phyloP scores from a whole-genome alignment of 495 filamentous ascomycete genomes.

The Cenococcum geophilum region DNA sequence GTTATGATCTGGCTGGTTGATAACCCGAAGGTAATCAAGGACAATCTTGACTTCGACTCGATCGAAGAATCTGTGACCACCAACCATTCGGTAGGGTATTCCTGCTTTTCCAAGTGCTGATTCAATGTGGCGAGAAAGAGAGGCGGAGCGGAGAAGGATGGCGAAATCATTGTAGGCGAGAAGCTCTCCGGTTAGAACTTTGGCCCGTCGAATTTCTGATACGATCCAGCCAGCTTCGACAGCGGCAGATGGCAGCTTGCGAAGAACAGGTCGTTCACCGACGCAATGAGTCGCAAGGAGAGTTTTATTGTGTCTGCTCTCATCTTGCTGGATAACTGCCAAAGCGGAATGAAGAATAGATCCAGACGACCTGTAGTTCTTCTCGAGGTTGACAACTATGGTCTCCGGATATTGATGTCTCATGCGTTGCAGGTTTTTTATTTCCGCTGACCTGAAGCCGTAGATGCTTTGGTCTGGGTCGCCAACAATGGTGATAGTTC shows the following conservation, averaged over 20 bases:
- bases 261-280: slow-evolving; percentile 77
- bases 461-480: slow-evolving; percentile 99
- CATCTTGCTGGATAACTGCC: slow-evolving; percentile 88
- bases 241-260: slow-evolving; percentile 64
- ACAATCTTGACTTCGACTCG: slow-evolving; percentile 82
- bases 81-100: slow-evolving; percentile 91
- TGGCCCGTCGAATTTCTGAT: slow-evolving; percentile 68
- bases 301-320: slow-evolving; percentile 66
- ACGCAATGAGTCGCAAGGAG: slow-evolving; percentile 74
- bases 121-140: slow-evolving; percentile 80
- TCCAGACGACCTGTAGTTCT: slow-evolving; percentile 92
- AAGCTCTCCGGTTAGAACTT: slow-evolving; percentile 64
- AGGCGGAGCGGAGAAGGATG: slow-evolving; percentile 77
- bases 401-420: slow-evolving; percentile 69
- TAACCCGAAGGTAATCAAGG: slow-evolving; percentile 80
- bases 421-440: slow-evolving; percentile 79
- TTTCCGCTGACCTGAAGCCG: slow-evolving; percentile 94
- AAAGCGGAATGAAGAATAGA: slow-evolving; percentile 79
- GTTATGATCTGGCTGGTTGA: slow-evolving; percentile 80
- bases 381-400: slow-evolving; percentile 76
- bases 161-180: slow-evolving; percentile 74
- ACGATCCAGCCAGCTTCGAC: slow-evolving; percentile 86
- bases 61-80: slow-evolving; percentile 88
- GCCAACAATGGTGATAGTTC: slow-evolving; percentile 85
- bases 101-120: slow-evolving; percentile 76